Percentiles rank a stretch among this genome's conserved stretches.
Conservation (phyloP, 2,329 filamentous ascomycete species). For the Purpureocillium lavendulum region DNA sequence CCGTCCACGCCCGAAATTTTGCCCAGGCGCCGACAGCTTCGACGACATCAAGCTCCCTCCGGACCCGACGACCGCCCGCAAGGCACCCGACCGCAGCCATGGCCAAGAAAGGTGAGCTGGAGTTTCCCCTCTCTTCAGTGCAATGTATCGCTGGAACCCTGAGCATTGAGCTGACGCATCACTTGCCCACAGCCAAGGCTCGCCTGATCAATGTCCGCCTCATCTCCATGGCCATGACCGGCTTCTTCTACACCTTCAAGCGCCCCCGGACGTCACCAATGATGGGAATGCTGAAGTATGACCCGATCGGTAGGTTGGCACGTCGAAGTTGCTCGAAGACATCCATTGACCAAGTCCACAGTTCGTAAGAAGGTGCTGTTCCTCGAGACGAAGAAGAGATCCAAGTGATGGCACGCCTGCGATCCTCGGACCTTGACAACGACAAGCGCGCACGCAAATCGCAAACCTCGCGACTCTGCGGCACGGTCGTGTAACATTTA, state of each 20-base stretch:
- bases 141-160: not conserved
- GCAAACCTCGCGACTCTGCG: not conserved
- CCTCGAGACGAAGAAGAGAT: slow-evolving; percentile 81
- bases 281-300: slow-evolving; percentile 97
- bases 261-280: slow-evolving; percentile 74
- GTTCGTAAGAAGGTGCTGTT: slow-evolving; percentile 95
- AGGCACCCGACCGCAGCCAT: slow-evolving; percentile 7
- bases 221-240: slow-evolving; percentile 97
- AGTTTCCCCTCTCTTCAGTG: not conserved
- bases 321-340: not conserved
- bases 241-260: slow-evolving; percentile 88
- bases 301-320: slow-evolving; percentile 70
- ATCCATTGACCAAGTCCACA: slow-evolving; percentile 22
- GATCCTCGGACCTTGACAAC: not conserved
- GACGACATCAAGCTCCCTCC: not conserved
- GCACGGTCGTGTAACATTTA: slow-evolving; percentile 1
- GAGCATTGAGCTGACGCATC: not conserved
- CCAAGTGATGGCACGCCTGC: slow-evolving; percentile 32
- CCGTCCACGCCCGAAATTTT: slow-evolving; percentile 3
- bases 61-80: not conserved
- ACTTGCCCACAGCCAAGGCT: slow-evolving; percentile 60
- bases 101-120: slow-evolving; percentile 17
- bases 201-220: slow-evolving; percentile 90
- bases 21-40: slow-evolving; percentile 5
- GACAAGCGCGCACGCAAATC: not conserved